Base-by-base conservation (phyloP, 2,329 filamentous ascomycete species). In the Monosporascus sp. region DNA sequence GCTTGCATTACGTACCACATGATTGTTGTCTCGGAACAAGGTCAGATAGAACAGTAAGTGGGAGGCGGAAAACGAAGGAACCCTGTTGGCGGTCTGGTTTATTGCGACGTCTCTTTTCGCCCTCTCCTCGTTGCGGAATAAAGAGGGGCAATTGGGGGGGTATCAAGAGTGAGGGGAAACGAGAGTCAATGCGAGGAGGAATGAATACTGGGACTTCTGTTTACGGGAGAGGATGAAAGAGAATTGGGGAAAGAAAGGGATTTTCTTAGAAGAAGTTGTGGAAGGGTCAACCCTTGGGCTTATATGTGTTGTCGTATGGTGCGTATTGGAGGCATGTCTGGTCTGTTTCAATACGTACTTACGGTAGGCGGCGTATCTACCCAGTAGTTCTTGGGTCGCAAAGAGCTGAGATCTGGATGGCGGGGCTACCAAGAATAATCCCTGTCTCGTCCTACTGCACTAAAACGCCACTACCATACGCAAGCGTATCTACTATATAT, bases 1-100 rank as follows among this genome's bases (percentile, higher is more conserved):
- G 61, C 47, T 52, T 52, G 56, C 61, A 50, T 54, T 52, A 67
- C 66, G 53, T 68, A 68, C 66, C 66, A 68, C 66, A 68, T 68
- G 52, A 61, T 68, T 64, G 43, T 43, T 49, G 55, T 49, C 31
- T 45, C 26, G 45, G 7, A 41, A 19, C 17, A 7, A 27, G n/a
- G 24, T 17, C 20, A 17, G 27, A 17, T 26, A 38, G 22, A 52
- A 17, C 14, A 11, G 16, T 41, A 20, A 17, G 26, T 19, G 38
- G 11, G 27, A 17, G 26, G 31, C 19, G 11, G 27, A 41, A 46
- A 41, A 38, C 43, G 43, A 46, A 27, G 43, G 41, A 7, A 17
- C 20, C 19, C 17, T 19, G 22, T 31, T 14, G 43, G 24, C 24
- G 24, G 7, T 19, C 24, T 46, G 11, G 9, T 31, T 6, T 27